These are phyloP conservation scores for Solanum pinnatisectum DNA, from an alignment of 257 asterid species.

Conservation along the genomic window DNA sequence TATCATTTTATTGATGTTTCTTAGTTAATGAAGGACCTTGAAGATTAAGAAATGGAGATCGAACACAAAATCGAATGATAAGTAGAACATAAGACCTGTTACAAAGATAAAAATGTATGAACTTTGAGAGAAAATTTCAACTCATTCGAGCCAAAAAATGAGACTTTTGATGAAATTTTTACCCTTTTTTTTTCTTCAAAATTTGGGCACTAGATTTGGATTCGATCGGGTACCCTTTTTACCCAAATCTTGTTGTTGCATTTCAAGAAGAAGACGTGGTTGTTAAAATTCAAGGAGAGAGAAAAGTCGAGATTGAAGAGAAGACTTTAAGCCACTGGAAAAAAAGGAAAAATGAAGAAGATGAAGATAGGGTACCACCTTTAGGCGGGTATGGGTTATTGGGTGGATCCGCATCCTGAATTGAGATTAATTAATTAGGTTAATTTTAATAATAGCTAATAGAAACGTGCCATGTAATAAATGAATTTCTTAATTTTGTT, in stretches of 20 bases:
- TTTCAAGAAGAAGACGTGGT: not conserved
- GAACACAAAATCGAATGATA: not conserved
- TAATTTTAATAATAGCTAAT: no score
- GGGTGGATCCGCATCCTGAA: not conserved
- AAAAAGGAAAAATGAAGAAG: not conserved
- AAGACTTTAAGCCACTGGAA: not conserved
- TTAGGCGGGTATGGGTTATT: not conserved
- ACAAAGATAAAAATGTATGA: not conserved
- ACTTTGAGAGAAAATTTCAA: not conserved
- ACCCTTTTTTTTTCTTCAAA: not conserved
- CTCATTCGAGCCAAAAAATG: not conserved
- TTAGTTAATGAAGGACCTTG: not conserved
- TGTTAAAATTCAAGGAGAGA: not conserved
- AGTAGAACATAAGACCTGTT: not conserved
- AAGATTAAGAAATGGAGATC: not conserved
- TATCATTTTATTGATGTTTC: no score
- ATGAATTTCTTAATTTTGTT: not conserved
- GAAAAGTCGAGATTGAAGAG: not conserved
- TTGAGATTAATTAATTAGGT: no score
- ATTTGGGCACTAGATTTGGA: not conserved
- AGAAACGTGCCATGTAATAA: not conserved
- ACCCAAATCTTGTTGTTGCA: not conserved
- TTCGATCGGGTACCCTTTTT: not conserved
- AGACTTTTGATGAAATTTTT: not conserved
- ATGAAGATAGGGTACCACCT: not conserved